These are phyloP conservation scores for Citeromyces hawaiiensis DNA, from an alignment of 1,139 yeast genomes.

Conservation along the genomic window DNA sequence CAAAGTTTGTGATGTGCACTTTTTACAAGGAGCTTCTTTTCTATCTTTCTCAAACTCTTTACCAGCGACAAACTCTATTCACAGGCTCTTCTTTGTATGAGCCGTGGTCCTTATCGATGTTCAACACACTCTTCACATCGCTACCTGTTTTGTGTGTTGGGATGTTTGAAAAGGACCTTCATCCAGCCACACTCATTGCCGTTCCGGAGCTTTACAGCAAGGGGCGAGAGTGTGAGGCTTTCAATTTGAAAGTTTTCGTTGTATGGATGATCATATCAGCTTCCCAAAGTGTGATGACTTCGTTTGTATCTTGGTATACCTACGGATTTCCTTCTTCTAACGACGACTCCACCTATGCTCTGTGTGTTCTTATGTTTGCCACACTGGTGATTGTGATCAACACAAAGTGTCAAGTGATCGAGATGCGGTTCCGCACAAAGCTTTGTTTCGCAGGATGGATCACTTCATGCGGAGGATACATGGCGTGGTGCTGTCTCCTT, in stretches of 20 bases:
- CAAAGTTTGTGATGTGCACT: conserved; percentile 85
- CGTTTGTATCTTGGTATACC: conserved; percentile 50
- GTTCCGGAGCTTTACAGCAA: conserved; percentile 79
- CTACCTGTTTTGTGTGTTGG: conserved; percentile 87
- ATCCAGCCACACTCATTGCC: conserved; percentile 79
- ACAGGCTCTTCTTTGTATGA: conserved; percentile 92
- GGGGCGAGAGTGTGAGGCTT: conserved; percentile 68
- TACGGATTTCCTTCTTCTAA: conserved; percentile 57
- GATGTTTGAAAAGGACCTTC: conserved; percentile 86
- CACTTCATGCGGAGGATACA: conserved; percentile 80
- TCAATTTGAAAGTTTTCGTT: conserved; percentile 55
- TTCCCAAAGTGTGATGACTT: conserved; percentile 54
- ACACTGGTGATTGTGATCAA: conserved; percentile 62
- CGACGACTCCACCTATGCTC: conserved; percentile 71
- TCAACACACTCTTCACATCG: conserved; percentile 88
- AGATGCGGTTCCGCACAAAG: conserved; percentile 72
- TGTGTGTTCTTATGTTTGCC: conserved; percentile 67
- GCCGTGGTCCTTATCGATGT: conserved; percentile 95
- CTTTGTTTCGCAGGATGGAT: conserved; percentile 54
- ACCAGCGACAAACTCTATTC: conserved; percentile 76
- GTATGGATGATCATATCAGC: conserved; percentile 77
- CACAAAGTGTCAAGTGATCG: conserved; percentile 67
- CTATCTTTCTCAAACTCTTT: conserved; percentile 78
- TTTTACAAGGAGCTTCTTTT: conserved; percentile 89
- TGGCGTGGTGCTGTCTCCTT: conserved; percentile 71